Evolutionary conservation across 768 basidiomycete species (phyloP).

Genomic region (Trichaptum fuscoviolaceum): DNA sequence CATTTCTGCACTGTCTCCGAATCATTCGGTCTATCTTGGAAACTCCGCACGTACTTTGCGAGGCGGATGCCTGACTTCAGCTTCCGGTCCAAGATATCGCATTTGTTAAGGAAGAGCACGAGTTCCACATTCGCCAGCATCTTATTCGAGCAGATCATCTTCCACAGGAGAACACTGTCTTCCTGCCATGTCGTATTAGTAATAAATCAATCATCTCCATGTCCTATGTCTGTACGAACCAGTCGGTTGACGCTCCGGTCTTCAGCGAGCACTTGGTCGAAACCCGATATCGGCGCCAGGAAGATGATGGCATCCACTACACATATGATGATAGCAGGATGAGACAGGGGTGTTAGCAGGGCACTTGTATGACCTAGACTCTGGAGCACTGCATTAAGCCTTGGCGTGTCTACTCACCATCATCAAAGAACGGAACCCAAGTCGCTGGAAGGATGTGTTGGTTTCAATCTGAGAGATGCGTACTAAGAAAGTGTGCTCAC

Average conservation of each 20-base stretch:
- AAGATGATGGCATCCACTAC: constrained; percentile 46
- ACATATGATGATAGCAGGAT: background rate
- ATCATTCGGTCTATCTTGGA: constrained; percentile 63
- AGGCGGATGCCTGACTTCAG: constrained; percentile 59
- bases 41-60: constrained; percentile 66
- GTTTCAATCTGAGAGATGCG: constrained; percentile 1
- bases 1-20: constrained; percentile 63
- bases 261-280: constrained; percentile 49
- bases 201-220: too few relatives aligned
- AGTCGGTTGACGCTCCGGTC: constrained; percentile 48
- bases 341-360: constrained; percentile 5
- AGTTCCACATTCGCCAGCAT: constrained; percentile 67
- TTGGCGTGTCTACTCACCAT: constrained; percentile 36
- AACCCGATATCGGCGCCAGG: constrained; percentile 53
- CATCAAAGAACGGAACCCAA: constrained; percentile 54
- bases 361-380: constrained; percentile 7
- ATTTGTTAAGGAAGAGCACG: constrained; percentile 80
- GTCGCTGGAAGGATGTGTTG: constrained; percentile 2
- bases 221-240: constrained; percentile 21
- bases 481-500: background rate
- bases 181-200: constrained; percentile 36
- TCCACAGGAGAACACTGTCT: constrained; percentile 76
- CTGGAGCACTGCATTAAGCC: constrained; percentile 6
- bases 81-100: constrained; percentile 66
- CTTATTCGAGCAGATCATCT: constrained; percentile 63